Evolutionary conservation across 257 asterid genomes (phyloP), one percentile per base, ranked within the genome.

Genomic region (Orobanche coerulescens): DNA sequence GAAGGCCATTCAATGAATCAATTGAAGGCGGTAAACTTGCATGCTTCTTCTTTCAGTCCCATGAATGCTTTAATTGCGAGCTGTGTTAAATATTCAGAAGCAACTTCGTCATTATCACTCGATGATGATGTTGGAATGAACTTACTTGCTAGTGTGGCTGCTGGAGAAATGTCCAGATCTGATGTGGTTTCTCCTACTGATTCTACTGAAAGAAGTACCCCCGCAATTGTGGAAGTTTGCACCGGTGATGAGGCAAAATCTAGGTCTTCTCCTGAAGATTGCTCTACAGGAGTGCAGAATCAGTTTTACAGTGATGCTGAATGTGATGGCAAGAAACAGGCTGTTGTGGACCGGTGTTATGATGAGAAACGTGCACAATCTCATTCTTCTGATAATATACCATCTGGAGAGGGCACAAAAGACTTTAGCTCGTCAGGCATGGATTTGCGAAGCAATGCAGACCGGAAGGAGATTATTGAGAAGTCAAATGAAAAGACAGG

Each of bases 41-140:
- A 70, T 23, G 81, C 65, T 46, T 69, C 87, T 66, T 78, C 93
- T 70, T 88, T 82, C 71, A 81, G 88, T 78, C 85, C 97, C 58
- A 92, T 92, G 92, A 88, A 84, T 75, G 98, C 98, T 62, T 77
- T 92, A 73, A 73, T 92, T 66, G 97, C 85, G 80, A 88, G 95
- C 74, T 88, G 96, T 62, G 98, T 62, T 8, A 86, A 86, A 61
- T 77, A 88, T 69, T 88, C 96, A 4, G 95, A 84, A 75, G 86
- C 87, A 44, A 70, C 71, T 46, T 53, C 92, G 19, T 81, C 96
- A 24, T 36, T 84, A 66, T 88, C 88, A 48, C 71, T 79, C 9
- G 90, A 78, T 28, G 98, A 92, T 78, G 96, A 87, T 67, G 81
- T 78, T 56, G 96, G 96, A 31, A 91, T 91, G 92, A 91, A 91